These are phyloP conservation scores for Pleurotus pulmonarius DNA, from an alignment of 768 basidiomycete genomes.

Conservation along the genomic window DNA sequence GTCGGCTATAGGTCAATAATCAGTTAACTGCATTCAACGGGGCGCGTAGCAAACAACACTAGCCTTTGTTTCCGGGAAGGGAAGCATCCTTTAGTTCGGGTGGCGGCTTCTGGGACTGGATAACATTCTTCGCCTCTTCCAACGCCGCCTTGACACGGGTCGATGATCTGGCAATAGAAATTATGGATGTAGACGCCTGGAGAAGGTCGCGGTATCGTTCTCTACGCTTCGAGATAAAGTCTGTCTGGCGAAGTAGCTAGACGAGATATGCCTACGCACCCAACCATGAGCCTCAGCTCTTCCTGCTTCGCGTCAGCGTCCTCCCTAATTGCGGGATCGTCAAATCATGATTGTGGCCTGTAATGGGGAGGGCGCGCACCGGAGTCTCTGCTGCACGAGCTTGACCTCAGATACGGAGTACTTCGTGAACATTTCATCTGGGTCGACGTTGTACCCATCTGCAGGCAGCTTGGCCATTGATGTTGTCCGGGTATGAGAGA, in stretches of 20 bases:
- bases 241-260: slow-evolving; percentile 11
- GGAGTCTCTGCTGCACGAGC: slow-evolving; percentile 60
- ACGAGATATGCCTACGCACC: slow-evolving; percentile 51
- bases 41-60: background rate
- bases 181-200: slow-evolving; percentile 83
- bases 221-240: slow-evolving; percentile 57
- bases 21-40: background rate
- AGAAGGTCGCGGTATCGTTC: slow-evolving; percentile 88
- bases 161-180: slow-evolving; percentile 69
- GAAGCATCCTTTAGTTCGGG: slow-evolving; percentile 38
- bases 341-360: slow-evolving; percentile 8
- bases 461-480: slow-evolving; percentile 14
- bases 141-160: slow-evolving; percentile 59
- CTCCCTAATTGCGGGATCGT: slow-evolving; percentile 34
- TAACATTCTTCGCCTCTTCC: slow-evolving; percentile 54
- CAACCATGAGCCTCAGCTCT: slow-evolving; percentile 86
- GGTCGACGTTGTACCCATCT: slow-evolving; percentile 37
- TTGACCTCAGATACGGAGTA: slow-evolving; percentile 71
- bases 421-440: slow-evolving; percentile 73
- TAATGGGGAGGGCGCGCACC: slow-evolving; percentile 34
- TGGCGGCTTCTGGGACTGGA: slow-evolving; percentile 44
- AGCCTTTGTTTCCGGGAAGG: slow-evolving; percentile 32
- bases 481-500: background rate
- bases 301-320: slow-evolving; percentile 88
- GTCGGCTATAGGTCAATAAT: slow-evolving; percentile 36